Conservation (phyloP, 192 early-diverging fungal genomes). For the Chytriomyces sp. region DNA sequence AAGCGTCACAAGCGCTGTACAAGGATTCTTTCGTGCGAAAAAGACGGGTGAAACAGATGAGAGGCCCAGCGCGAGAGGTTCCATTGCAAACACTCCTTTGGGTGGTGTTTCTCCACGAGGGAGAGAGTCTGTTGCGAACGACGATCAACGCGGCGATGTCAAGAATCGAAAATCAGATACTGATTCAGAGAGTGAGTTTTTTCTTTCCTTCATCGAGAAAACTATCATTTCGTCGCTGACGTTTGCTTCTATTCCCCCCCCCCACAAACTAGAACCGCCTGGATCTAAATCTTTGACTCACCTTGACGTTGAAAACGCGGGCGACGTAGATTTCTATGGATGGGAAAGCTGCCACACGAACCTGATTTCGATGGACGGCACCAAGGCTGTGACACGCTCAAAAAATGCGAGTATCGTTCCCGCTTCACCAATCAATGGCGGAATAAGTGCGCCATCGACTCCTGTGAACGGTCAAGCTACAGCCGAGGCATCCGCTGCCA, state of each 20-base stretch:
- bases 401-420: not conserved
- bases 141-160: slow-evolving; percentile 1
- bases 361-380: slow-evolving; percentile 35
- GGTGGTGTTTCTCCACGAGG: not conserved
- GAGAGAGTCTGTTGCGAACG: slow-evolving; percentile 13
- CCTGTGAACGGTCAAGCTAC: not conserved
- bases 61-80: not conserved
- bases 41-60: slow-evolving; percentile 2
- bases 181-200: too few relatives aligned
- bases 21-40: slow-evolving; percentile 17
- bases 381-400: not conserved
- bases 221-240: not conserved
- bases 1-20: slow-evolving; percentile 5
- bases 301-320: not conserved
- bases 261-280: not conserved
- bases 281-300: slow-evolving; percentile 11
- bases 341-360: slow-evolving; percentile 35
- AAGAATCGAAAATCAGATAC: too few relatives aligned
- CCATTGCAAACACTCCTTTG: too few relatives aligned
- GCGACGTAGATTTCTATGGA: slow-evolving; percentile 7
- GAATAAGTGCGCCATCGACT: not conserved
- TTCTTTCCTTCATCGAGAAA: too few relatives aligned
- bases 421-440: not conserved
- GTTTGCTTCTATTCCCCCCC: too few relatives aligned
- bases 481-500: not conserved